These are phyloP conservation scores for Aureoboletus auriporus DNA, from an alignment of 768 basidiomycete genomes.

Conservation along the genomic window DNA sequence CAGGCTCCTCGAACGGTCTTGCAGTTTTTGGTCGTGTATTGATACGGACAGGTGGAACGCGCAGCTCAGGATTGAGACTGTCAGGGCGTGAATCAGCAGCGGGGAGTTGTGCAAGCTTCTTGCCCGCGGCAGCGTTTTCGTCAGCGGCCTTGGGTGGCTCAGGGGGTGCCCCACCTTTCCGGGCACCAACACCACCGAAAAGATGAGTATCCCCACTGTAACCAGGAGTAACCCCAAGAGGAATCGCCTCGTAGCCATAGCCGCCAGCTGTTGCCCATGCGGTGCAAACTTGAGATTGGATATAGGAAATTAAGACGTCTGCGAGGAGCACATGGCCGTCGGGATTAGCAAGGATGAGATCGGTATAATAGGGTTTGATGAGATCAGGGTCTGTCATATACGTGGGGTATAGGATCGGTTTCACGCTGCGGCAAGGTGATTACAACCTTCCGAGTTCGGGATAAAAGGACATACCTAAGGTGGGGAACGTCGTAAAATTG, in stretches of 20 bases:
- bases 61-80: slow-evolving; percentile 30
- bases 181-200: slow-evolving; percentile 81
- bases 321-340: slow-evolving; percentile 81
- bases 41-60: slow-evolving; percentile 71
- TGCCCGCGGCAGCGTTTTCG: slow-evolving; percentile 30
- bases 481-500: slow-evolving; percentile 98
- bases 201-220: slow-evolving; percentile 47
- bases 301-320: slow-evolving; percentile 89
- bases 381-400: slow-evolving; percentile 74
- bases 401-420: slow-evolving; percentile 75
- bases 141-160: slow-evolving; percentile 37
- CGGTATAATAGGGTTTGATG: slow-evolving; percentile 69
- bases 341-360: slow-evolving; percentile 77
- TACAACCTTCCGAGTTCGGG: background rate
- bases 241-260: slow-evolving; percentile 56
- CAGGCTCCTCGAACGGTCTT: slow-evolving; percentile 74
- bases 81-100: slow-evolving; percentile 14
- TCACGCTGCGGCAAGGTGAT: slow-evolving; percentile 47
- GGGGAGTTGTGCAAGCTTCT: slow-evolving; percentile 14
- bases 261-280: slow-evolving; percentile 79
- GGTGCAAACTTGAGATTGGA: slow-evolving; percentile 84
- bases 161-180: slow-evolving; percentile 65
- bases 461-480: slow-evolving; percentile 46
- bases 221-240: slow-evolving; percentile 37
- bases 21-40: slow-evolving; percentile 53